Evolutionary conservation across 225 moss, liverwort and hornwort species (phyloP), one percentile per base, ranked within the genome.

Genomic region (Physcomitrellopsis africana): DNA sequence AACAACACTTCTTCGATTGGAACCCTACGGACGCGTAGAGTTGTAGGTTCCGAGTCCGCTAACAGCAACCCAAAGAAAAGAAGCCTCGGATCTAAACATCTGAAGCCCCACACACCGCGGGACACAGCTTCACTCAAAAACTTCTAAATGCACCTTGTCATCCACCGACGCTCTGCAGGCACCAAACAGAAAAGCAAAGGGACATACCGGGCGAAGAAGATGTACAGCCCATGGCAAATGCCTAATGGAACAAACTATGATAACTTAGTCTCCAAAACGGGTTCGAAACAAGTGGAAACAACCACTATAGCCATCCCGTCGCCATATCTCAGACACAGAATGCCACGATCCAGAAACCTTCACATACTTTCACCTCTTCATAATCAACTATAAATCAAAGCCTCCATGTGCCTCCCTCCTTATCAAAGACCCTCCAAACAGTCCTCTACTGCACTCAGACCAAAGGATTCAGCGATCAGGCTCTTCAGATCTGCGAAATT

Each of bases 181-280:
- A 10, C 24, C 1, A 1, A 24, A 24, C 32, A 37, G 32, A 57
- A 27, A 41, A 10, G 8, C 16, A 60, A 51, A n/a, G 23, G 27
- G 20, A 15, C 48, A 12, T 72, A 78, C 78, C 78, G 48, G 78
- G 78, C 10, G 78, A 78, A 58, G 78, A 78, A 9, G 78, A 78
- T 23, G 78, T 57, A 65, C 78, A 78, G 72, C 78, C 78, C 78
- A 78, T 78, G 64, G 64, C 57, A 49, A 72, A 63, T 64, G 46
- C 16, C 22, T 44, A 44, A 51, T 10, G 27, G 26, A 3, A 69
- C 19, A 70, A 53, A 26, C 43, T 57, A n/a, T 10, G 3, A 37
- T n/a, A 14, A 63, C 48, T 10, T 37, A 2, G 32, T 14, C 49
- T 63, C 70, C 77, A 63, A 20, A 45, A 69, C 8, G 8, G 8